phyloP scores from a whole-genome alignment of 192 early-diverging fungal genomes.

The Gryganskiella cystojenkinii region DNA sequence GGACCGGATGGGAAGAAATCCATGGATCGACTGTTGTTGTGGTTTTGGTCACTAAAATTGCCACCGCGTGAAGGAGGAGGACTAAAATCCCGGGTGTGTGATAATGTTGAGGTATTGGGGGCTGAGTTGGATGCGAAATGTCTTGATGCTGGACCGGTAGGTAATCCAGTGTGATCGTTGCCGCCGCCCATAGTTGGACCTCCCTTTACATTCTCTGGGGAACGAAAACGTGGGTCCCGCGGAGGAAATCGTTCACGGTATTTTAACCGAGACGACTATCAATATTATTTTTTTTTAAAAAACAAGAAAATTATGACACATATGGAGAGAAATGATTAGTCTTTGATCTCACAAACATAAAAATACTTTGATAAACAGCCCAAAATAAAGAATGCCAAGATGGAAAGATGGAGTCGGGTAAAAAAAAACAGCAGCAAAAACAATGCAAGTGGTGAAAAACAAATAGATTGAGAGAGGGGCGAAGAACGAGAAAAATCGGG shows the following conservation, averaged over 20 bases:
- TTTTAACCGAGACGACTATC: conserved; percentile 37
- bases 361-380: no score
- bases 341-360: no score
- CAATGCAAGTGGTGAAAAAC: no score
- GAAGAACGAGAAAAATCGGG: not conserved
- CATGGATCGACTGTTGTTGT: conserved; percentile 19
- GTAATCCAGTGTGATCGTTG: conserved; percentile 28
- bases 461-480: no score
- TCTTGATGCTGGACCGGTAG: conserved; percentile 16
- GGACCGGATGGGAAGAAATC: conserved; percentile 19
- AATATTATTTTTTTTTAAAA: no score
- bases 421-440: conserved; percentile 3
- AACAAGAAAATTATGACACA: no score
- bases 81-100: conserved; percentile 40
- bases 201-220: conserved; percentile 29
- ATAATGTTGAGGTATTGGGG: conserved; percentile 19
- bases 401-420: not conserved
- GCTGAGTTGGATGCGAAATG: conserved; percentile 32
- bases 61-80: conserved; percentile 21
- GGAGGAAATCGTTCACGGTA: conserved; percentile 28
- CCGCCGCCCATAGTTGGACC: not conserved
- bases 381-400: not conserved
- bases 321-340: no score
- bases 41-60: conserved; percentile 12
- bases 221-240: conserved; percentile 34